Base-by-base conservation (phyloP, 2,329 filamentous ascomycete genomes). In the Exserohilum rostratum region DNA sequence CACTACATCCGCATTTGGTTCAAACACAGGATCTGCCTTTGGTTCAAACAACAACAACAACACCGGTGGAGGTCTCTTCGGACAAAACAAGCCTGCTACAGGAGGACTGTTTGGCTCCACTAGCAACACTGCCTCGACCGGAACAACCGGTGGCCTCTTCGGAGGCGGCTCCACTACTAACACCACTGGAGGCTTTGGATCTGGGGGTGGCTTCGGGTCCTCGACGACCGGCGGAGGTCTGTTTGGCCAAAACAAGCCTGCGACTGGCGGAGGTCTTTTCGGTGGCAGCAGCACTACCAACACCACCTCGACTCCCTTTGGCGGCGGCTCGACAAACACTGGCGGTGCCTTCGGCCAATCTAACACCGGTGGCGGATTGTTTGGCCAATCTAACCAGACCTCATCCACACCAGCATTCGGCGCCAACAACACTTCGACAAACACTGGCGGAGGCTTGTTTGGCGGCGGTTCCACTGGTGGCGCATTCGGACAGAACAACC, bases 171-270 rank as follows among this genome's bases (percentile, higher is more conserved):
- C 63, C 18, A 67, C 60, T 35, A 55, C 62, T 37, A 70, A 68
- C 47, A 67, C 65, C n/a, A 68, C 65, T 12, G 66, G 64, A 40
- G 61, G 59, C 22, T 69, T 66, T 37, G 64, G 66, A 22, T 53
- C 60, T 25, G 53, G 56, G 15, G 72, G 71, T 11, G 74, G 77
- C 18, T 74, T 73, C 42, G 72, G 72, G 7, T 20, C 61, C 12
- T 60, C 66, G 22, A 65, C 66, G 20, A 67, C 57, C 22, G 53
- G 53, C 17, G 66, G 68, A 25, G 74, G 79, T 37, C 64, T 87
- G 3, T 87, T 88, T 58, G 82, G 83, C 7, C 67, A 69, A 31
- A 71, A 67, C 46, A 68, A 62, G 73, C 56, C 71, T 74, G 60
- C 65, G 66, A 52, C 70, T 70, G 45, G 71, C 22, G 64, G 60